These are phyloP conservation scores for Thalassiosira exigua DNA, from an alignment of 352 stramenopile genomes.

Conservation along the genomic window DNA sequence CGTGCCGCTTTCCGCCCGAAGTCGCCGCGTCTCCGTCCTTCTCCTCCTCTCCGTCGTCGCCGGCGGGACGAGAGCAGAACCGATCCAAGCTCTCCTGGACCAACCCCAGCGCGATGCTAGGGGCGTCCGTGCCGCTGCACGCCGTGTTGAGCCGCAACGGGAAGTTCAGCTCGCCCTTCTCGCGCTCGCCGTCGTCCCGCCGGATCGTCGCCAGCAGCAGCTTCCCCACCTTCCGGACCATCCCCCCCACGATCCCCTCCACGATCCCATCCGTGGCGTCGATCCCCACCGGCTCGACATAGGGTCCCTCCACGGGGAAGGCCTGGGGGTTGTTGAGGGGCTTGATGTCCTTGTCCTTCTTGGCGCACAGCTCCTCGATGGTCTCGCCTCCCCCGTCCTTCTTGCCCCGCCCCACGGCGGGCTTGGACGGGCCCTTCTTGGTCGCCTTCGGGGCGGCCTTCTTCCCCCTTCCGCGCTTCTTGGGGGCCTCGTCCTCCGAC, in stretches of 20 bases:
- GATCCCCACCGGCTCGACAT: slow-evolving; percentile 51
- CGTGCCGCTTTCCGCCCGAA: slow-evolving; percentile 10
- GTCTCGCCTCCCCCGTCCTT: slow-evolving; percentile 17
- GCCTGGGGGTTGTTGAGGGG: slow-evolving; percentile 56
- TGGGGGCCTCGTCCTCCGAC: slow-evolving; percentile 9
- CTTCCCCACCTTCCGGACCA: slow-evolving; percentile 54
- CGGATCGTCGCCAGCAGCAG: slow-evolving; percentile 6
- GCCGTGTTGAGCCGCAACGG: slow-evolving; percentile 74
- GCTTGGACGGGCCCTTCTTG: slow-evolving; percentile 30
- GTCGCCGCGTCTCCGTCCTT: neutral
- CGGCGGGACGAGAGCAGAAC: slow-evolving; percentile 9
- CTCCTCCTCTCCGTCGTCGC: neutral
- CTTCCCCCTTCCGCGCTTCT: slow-evolving; percentile 40
- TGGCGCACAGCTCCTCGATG: slow-evolving; percentile 31
- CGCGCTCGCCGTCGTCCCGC: slow-evolving; percentile 40
- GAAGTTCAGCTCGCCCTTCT: slow-evolving; percentile 40
- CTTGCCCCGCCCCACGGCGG: neutral
- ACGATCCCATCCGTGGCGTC: slow-evolving; percentile 59
- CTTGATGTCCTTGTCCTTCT: slow-evolving; percentile 30
- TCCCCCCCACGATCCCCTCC: slow-evolving; percentile 45
- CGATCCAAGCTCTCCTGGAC: slow-evolving; percentile 56
- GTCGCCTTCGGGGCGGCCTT: neutral
- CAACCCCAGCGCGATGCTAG: slow-evolving; percentile 71
- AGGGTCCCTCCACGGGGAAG: slow-evolving; percentile 39
- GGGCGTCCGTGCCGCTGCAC: slow-evolving; percentile 79